Evolutionary conservation across 1,284 basidiomycete species (phyloP), one percentile per base, ranked within the genome.

Genomic region (Trametes hirsuta): DNA sequence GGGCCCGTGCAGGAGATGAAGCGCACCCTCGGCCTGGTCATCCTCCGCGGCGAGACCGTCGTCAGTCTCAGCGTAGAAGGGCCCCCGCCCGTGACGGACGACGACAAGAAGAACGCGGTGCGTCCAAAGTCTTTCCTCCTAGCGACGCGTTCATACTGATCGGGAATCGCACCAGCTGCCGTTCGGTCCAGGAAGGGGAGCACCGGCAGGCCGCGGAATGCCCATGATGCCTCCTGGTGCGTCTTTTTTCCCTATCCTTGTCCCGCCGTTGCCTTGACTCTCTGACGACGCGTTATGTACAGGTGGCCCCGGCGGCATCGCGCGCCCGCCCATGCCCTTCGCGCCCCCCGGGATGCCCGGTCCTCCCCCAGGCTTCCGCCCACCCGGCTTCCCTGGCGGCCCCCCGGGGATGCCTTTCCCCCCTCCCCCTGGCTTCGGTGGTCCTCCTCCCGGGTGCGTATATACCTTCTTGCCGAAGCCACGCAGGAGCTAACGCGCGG

Each of bases 161-260:
- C n/a, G 1, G 51, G 18, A 18, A n/a, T 35, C 59, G 45, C 44
- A 53, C 42, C 72, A 95, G 93, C 81, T 96, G 65, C 89, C 91
- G 65, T 83, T 87, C 61, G 97, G 97, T 55, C 94, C 96, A 71
- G 97, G 97, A 65, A 87, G 92, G 62, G 97, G 95, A 68, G 90
- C 94, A 79, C 94, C 96, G 71, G 95, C 97, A 59, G 97, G 97
- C 65, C 90, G 97, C 71, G 97, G 97, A 53, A 97, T 98, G 86
- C 95, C 95, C 59, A 91, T 96, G 83, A 88, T 96, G 83, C 94
- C 94, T 65, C 93, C 94, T 24, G 88, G 93, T 92, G 74, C 70
- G 91, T 83, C 25, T 53, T 57, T 18, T 30, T 41, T 42, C 9
- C 22, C 25, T 39, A 10, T 4, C 5, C 11, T 22, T 25, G 6